These are phyloP conservation scores for Penicillium salamii DNA, from an alignment of 495 filamentous ascomycete genomes.

Conservation along the genomic window DNA sequence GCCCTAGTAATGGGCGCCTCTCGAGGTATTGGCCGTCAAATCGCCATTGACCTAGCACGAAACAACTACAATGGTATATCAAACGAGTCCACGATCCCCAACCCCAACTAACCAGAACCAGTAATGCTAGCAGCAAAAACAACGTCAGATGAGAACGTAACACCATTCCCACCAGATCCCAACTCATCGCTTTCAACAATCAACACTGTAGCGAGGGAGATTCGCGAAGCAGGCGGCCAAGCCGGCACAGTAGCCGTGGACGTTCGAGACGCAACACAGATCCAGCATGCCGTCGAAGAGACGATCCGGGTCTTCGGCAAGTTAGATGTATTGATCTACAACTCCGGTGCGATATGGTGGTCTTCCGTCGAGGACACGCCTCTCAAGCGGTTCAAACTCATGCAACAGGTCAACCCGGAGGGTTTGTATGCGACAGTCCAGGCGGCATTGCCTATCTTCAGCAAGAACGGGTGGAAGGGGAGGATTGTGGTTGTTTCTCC, in stretches of 20 bases:
- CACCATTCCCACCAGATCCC: slow-evolving; percentile 76
- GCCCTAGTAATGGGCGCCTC: slow-evolving; percentile 74
- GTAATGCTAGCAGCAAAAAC: slow-evolving; percentile 83
- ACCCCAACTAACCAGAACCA: slow-evolving; percentile 27
- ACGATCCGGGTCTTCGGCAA: slow-evolving; percentile 61
- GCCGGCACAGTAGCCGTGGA: slow-evolving; percentile 70
- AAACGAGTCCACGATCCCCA: not conserved
- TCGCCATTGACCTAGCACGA: slow-evolving; percentile 71
- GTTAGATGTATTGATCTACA: slow-evolving; percentile 76
- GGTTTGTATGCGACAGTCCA: slow-evolving; percentile 64
- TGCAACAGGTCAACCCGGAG: slow-evolving; percentile 79
- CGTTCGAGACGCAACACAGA: slow-evolving; percentile 59
- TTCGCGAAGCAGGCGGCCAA: slow-evolving; percentile 60
- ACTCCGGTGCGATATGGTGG: slow-evolving; percentile 89
- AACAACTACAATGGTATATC: slow-evolving; percentile 65
- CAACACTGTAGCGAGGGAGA: slow-evolving; percentile 79
- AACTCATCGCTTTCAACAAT: slow-evolving; percentile 78
- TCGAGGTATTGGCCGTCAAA: slow-evolving; percentile 73
- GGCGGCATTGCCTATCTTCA: slow-evolving; percentile 60
- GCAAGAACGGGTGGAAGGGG: slow-evolving; percentile 50
- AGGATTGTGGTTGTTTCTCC: slow-evolving; percentile 79
- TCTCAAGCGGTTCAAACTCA: slow-evolving; percentile 73
- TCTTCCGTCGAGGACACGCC: slow-evolving; percentile 70
- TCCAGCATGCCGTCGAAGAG: slow-evolving; percentile 57
- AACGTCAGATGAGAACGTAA: slow-evolving; percentile 58